Base-by-base conservation (phyloP, 2,329 filamentous ascomycete genomes). In the Fusarium circinatum region DNA sequence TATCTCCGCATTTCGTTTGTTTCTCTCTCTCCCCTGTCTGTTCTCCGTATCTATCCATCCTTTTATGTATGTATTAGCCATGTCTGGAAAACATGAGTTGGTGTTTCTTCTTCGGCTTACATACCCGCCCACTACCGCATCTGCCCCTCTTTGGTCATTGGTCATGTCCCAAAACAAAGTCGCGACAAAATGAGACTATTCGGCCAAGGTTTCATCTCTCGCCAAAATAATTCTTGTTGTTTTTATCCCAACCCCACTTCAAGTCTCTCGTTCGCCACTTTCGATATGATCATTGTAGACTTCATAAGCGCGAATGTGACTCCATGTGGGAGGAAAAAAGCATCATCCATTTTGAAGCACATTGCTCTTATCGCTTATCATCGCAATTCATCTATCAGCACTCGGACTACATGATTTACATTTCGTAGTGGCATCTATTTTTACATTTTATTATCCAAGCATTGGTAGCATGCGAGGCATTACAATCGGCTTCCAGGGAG, bases 401-500 rank as follows among this genome's bases (percentile, higher is more conserved):
- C 62, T 75, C 62, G 68, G 69, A 75, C 74, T 68, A 67, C 74
- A 56, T 67, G 47, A 61, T 49, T 58, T 62, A 59, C 48, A 44
- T 77, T 57, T 63, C 36, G 65, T 56, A 74, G 73, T 68, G 66
- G 52, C 64, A 67, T 77, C 66, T 78, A 78, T 78, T 78, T 76
- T 77, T 78, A 78, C 77, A 78, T 49, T 64, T 65, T 69, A 68
- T 65, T 70, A 69, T 63, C 36, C 59, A 61, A 65, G 64, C 55
- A 55, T 54, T 61, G 60, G 64, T 51, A 52, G 56, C 51, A 49
- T 49, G n/a, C 24, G 65, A 57, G 67, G 45, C 58, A 73, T 75
- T 78, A 82, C 68, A 84, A 64, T 68, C 79, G 79, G 78, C 82
- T 83, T 58, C 76, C 75, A n/a, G 81, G 47, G 39, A 60, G 48